phyloP scores from a whole-genome alignment of 495 filamentous ascomycete genomes.

The Hypoxylon subgilvum region DNA sequence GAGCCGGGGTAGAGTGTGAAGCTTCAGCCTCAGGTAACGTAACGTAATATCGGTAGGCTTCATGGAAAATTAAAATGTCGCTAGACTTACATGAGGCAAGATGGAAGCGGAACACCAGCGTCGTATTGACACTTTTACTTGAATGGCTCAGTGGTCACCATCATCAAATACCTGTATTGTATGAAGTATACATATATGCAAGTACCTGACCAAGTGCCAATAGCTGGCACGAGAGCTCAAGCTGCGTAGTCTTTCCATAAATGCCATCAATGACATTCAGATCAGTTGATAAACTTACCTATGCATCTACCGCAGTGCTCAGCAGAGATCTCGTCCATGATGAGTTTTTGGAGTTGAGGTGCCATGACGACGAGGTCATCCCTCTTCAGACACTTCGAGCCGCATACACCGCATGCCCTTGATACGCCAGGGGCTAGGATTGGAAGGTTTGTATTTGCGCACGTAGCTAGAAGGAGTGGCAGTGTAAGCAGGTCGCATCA shows the following conservation, averaged over 20 bases:
- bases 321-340: conserved; percentile 40
- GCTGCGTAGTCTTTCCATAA: not conserved
- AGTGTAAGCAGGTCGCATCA: not conserved
- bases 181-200: too few relatives aligned
- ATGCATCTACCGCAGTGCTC: conserved; percentile 53
- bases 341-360: conserved; percentile 36
- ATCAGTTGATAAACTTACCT: conserved; percentile 52
- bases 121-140: too few relatives aligned
- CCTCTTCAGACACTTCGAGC: conserved; percentile 46
- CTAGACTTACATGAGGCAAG: too few relatives aligned
- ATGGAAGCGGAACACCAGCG: too few relatives aligned
- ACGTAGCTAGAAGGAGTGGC: conserved; percentile 31
- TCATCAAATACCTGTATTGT: too few relatives aligned
- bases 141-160: too few relatives aligned
- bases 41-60: too few relatives aligned
- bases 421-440: conserved; percentile 52
- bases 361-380: conserved; percentile 40
- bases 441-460: conserved; percentile 51
- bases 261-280: not conserved
- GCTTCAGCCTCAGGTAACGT: too few relatives aligned
- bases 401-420: conserved; percentile 51
- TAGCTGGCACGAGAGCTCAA: too few relatives aligned
- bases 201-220: too few relatives aligned
- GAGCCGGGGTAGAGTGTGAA: too few relatives aligned
- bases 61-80: too few relatives aligned